These are phyloP conservation scores for Chytriomyces confervae DNA, from an alignment of 192 early-diverging fungal genomes.

Conservation along the genomic window DNA sequence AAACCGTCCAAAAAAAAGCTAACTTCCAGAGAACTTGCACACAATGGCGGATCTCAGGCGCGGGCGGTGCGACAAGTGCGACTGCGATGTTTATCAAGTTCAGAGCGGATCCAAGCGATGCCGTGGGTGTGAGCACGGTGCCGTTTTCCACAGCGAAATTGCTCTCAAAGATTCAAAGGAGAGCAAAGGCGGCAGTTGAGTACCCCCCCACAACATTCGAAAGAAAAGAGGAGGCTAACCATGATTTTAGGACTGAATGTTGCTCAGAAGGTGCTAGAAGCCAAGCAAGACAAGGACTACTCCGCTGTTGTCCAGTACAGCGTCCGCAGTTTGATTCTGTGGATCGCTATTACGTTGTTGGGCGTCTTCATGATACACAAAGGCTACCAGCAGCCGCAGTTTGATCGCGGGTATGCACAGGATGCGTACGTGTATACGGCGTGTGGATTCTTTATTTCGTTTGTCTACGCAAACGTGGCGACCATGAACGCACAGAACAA, in stretches of 20 bases:
- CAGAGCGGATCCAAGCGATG: slow-evolving; percentile 27
- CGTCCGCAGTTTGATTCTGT: slow-evolving; percentile 17
- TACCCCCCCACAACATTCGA: neutral
- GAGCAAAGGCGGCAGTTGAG: neutral
- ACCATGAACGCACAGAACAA: slow-evolving; percentile 23
- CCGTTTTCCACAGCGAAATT: slow-evolving; percentile 17
- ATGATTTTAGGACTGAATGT: slow-evolving; percentile 15
- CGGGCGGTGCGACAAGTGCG: slow-evolving; percentile 20
- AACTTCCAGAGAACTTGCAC: no score
- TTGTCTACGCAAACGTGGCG: slow-evolving; percentile 33
- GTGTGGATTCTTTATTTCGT: slow-evolving; percentile 24
- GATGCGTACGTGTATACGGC: slow-evolving; percentile 38
- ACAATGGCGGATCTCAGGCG: slow-evolving; percentile 13
- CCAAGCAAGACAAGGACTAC: slow-evolving; percentile 24
- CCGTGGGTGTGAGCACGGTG: slow-evolving; percentile 25
- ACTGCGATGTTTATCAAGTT: slow-evolving; percentile 10
- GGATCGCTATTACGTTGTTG: neutral
- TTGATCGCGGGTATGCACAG: slow-evolving; percentile 36
- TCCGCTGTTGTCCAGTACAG: slow-evolving; percentile 26
- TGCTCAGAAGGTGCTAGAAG: slow-evolving; percentile 12
- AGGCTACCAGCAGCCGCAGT: neutral
- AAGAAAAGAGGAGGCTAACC: neutral
- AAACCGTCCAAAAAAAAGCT: no score
- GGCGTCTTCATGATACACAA: slow-evolving; percentile 4
- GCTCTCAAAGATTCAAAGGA: neutral